Base-by-base conservation (phyloP, 495 filamentous ascomycete genomes). In the Staphylotrichum tortipilum region DNA sequence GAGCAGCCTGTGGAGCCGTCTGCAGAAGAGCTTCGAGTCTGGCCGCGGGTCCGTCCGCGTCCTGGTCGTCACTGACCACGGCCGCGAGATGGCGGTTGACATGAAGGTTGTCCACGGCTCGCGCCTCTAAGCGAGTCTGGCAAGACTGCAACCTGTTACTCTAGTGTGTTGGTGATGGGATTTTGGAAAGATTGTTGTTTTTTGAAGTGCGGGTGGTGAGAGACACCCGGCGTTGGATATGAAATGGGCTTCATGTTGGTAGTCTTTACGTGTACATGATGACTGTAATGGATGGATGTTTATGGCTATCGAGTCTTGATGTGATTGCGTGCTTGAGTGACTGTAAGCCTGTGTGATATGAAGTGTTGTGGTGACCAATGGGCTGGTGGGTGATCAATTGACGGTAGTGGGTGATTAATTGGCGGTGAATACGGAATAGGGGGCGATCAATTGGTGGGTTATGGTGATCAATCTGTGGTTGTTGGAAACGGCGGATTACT, bases 11-110 rank as follows among this genome's bases (percentile, higher is more conserved):
- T 89, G 83, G 79, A 68, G 73, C 52, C 84, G 88, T 54, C 83
- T 98, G 54, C 79, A 81, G 55, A 82, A 89, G 56, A 78, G 87
- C 58, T 98, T 96, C 72, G 83, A 84, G 68, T 83, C 89, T 58
- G 92, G 92, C 61, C 88, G 89, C 72, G 92, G 92, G 59, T 86
- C 81, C 66, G 85, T 98, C 66, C 85, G 92, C 52, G 88, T 94
- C 61, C 82, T 97, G 50, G 92, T 98, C 70, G 89, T 98, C 77
- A 86, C 83, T 68, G 94, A 98, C 70, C 79, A 88, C 64, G 90
- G 89, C 54, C 82, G 82, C 61, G 92, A 98, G 80, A 80, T 98
- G 65, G 92, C 86, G 56, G 92, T 98, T 55, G 92, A 98, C 82
- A 94, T 89, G 83, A 97, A 95, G 82, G 84, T 96, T 61, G 86